Conservation (phyloP, 1,284 basidiomycete species). For the Ceratobasidium sp. region DNA sequence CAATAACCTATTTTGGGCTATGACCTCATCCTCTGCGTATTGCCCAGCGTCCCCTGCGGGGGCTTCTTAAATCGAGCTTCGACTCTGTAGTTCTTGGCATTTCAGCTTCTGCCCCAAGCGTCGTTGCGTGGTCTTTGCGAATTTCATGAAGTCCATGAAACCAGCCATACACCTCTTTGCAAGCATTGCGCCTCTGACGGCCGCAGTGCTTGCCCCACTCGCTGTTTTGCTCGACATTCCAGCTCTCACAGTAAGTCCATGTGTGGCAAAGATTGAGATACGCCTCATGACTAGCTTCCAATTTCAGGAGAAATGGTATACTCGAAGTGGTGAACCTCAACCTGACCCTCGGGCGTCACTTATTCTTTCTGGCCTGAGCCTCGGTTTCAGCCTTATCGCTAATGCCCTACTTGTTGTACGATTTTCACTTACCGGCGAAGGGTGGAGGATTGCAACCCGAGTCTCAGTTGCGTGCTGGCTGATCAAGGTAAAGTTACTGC, state of each 20-base stretch:
- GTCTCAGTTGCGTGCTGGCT: conserved; percentile 52
- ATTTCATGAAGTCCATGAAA: no score
- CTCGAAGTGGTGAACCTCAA: conserved; percentile 44
- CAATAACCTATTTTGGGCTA: no score
- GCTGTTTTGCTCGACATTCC: conserved; percentile 55
- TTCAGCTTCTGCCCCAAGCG: no score
- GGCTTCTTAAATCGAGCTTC: no score
- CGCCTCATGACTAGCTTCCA: conserved; percentile 3
- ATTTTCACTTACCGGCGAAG: conserved; percentile 48
- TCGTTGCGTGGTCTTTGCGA: no score
- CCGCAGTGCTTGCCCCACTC: conserved; percentile 52
- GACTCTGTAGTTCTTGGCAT: no score
- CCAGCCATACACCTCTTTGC: conserved; percentile 27
- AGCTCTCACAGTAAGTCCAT: conserved; percentile 48
- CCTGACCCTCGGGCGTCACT: conserved; percentile 49
- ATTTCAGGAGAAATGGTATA: conserved; percentile 50
- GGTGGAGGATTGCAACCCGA: conserved; percentile 48
- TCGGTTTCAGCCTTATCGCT: conserved; percentile 52
- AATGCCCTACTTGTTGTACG: conserved; percentile 53
- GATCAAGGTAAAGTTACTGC: conserved; percentile 48
- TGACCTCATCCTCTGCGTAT: no score
- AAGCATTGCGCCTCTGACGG: conserved; percentile 48
- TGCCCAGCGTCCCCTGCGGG: no score
- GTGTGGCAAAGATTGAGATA: not conserved
- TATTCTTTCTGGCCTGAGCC: conserved; percentile 50